Evolutionary conservation across 371 early-diverging fungal species (phyloP).

Genomic region (Nematocida minor): DNA sequence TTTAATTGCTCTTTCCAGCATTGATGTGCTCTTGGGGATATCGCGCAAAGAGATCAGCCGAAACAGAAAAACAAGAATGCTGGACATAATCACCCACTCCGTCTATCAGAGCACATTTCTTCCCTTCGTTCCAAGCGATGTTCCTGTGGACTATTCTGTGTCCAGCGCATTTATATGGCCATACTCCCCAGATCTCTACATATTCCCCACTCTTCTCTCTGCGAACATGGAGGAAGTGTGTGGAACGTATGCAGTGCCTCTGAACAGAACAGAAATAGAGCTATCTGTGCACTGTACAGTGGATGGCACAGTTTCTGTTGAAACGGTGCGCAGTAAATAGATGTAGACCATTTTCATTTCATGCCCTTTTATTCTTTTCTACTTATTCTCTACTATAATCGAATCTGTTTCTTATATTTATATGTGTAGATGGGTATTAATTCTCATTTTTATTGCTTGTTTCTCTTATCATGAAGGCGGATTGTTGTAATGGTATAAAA

Average conservation of each 20-base stretch:
- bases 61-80: not conserved
- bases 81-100: not conserved
- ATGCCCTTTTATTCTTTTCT: too few species aligned
- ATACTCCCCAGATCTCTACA: slow-evolving; percentile 2
- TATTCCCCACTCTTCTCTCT: not conserved
- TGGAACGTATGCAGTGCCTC: not conserved
- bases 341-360: too few species aligned
- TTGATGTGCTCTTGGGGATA: slow-evolving; percentile 10
- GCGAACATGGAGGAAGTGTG: not conserved
- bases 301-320: not conserved
- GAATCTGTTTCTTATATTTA: too few species aligned
- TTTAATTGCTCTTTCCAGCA: not conserved
- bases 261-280: not conserved
- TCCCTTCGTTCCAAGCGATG: not conserved
- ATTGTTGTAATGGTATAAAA: too few species aligned
- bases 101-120: slow-evolving; percentile 24
- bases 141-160: slow-evolving; percentile 23
- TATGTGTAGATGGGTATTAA: too few species aligned
- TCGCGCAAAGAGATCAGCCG: not conserved
- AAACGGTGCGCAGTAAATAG: too few species aligned
- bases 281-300: not conserved
- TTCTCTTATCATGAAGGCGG: too few species aligned
- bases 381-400: too few species aligned
- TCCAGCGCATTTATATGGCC: not conserved
- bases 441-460: too few species aligned